Percentiles rank a stretch among this genome's conserved stretches.
phyloP scores from a whole-genome alignment of 768 basidiomycete species.

The Calocybe indica region DNA sequence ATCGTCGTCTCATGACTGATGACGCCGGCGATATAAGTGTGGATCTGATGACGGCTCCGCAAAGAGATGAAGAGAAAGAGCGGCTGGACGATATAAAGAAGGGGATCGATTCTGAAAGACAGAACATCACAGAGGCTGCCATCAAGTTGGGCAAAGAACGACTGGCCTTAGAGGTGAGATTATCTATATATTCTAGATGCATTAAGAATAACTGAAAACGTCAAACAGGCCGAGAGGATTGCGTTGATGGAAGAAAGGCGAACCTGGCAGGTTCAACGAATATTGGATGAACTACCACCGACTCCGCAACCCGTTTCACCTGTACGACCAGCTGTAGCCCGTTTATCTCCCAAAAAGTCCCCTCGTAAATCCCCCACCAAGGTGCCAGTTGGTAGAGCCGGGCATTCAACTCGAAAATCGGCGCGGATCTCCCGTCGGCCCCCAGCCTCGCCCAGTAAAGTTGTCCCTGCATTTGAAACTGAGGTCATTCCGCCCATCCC shows the following conservation, averaged over 20 bases:
- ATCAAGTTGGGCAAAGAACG: constrained; percentile 60
- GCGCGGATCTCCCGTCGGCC: constrained; percentile 42
- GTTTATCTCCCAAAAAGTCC: constrained; percentile 20
- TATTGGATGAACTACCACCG: constrained; percentile 52
- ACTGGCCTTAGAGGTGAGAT: constrained; percentile 55
- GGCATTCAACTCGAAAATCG: constrained; percentile 34
- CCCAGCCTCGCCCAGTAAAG: constrained; percentile 26
- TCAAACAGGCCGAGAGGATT: constrained; percentile 50
- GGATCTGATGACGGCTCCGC: constrained; percentile 48
- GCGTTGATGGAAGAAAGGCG: constrained; percentile 64
- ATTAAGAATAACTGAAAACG: background rate
- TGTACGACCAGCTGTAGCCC: constrained; percentile 3
- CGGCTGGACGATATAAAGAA: constrained; percentile 44
- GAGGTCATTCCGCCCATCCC: constrained; percentile 31
- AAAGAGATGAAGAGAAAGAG: constrained; percentile 47
- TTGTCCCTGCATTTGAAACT: constrained; percentile 34
- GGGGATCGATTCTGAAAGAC: constrained; percentile 62
- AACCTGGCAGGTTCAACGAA: constrained; percentile 63
- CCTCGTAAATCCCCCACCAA: constrained; percentile 38
- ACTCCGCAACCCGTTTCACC: constrained; percentile 28
- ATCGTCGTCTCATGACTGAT: constrained; percentile 29
- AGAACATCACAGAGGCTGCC: constrained; percentile 58
- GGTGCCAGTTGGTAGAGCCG: constrained; percentile 42
- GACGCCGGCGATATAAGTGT: constrained; percentile 39
- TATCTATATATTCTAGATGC: background rate